These are phyloP conservation scores for Stagonosporopsis tanaceti DNA, from an alignment of 2,329 filamentous ascomycete species.

Conservation along the genomic window DNA sequence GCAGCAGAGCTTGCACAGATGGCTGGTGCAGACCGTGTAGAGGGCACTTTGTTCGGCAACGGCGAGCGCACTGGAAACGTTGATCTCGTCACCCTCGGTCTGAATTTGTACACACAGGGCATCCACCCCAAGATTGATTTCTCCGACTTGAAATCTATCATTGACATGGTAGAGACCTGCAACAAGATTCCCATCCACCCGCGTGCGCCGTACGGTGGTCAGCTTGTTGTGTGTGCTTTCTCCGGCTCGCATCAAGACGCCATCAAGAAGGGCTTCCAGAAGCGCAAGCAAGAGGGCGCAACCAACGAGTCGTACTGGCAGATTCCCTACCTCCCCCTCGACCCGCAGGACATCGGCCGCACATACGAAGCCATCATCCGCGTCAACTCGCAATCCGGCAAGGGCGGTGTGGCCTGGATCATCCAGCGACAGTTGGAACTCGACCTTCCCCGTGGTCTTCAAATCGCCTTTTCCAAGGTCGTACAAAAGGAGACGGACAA, in stretches of 20 bases:
- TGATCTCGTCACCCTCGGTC: conserved; percentile 87
- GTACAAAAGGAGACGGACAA: conserved; percentile 84
- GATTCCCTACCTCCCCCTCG: conserved; percentile 90
- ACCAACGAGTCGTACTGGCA: conserved; percentile 76
- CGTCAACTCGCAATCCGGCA: conserved; percentile 95
- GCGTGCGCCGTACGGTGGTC: conserved; percentile 88
- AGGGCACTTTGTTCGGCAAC: conserved; percentile 93
- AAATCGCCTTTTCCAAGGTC: conserved; percentile 87
- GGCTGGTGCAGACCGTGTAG: conserved; percentile 93
- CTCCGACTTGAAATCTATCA: conserved; percentile 84
- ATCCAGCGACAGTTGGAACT: conserved; percentile 88
- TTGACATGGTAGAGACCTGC: conserved; percentile 87
- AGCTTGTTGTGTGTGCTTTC: conserved; percentile 91
- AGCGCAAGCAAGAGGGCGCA: conserved; percentile 68
- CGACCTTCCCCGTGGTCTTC: conserved; percentile 89
- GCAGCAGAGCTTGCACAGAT: conserved; percentile 94
- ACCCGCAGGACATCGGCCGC: conserved; percentile 90
- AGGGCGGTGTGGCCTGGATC: conserved; percentile 94
- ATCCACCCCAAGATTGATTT: conserved; percentile 87
- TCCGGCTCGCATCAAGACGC: conserved; percentile 93
- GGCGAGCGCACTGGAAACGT: conserved; percentile 96
- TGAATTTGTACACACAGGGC: conserved; percentile 96
- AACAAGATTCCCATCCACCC: conserved; percentile 95
- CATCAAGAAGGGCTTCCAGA: conserved; percentile 87
- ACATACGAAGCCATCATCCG: conserved; percentile 98